Conservation (phyloP, 2,329 filamentous ascomycete genomes). For the Diaporthe helianthi region DNA sequence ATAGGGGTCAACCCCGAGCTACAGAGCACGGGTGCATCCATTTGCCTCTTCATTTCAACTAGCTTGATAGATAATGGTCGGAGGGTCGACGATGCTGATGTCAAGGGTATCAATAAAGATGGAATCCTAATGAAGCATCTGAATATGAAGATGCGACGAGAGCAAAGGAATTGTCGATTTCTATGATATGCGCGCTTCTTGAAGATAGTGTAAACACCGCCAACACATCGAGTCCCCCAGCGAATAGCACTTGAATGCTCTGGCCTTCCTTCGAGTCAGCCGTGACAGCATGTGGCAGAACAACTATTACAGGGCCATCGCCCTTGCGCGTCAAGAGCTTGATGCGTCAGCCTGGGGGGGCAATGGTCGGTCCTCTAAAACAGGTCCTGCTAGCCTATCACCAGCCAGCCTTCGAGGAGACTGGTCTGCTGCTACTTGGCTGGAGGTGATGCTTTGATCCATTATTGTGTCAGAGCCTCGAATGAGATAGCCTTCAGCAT, state of each 20-base stretch:
- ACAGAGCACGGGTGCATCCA: too few relatives aligned
- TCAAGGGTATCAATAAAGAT: background rate
- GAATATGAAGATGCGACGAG: background rate
- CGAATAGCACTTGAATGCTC: background rate
- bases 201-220: background rate
- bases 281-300: background rate
- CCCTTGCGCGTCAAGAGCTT: conserved; percentile 8
- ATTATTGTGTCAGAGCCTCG: background rate
- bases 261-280: background rate
- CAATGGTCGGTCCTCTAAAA: background rate
- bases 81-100: background rate
- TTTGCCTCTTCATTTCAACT: too few relatives aligned
- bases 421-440: background rate
- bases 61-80: background rate
- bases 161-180: background rate
- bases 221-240: background rate
- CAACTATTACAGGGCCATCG: background rate
- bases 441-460: background rate
- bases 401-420: background rate
- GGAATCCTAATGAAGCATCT: background rate
- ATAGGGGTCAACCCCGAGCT: too few relatives aligned
- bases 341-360: background rate
- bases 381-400: background rate
- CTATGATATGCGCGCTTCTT: background rate
- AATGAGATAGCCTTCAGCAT: background rate